Conservation (phyloP, 495 filamentous ascomycete species). For the Aspergillus coremiiformis region DNA sequence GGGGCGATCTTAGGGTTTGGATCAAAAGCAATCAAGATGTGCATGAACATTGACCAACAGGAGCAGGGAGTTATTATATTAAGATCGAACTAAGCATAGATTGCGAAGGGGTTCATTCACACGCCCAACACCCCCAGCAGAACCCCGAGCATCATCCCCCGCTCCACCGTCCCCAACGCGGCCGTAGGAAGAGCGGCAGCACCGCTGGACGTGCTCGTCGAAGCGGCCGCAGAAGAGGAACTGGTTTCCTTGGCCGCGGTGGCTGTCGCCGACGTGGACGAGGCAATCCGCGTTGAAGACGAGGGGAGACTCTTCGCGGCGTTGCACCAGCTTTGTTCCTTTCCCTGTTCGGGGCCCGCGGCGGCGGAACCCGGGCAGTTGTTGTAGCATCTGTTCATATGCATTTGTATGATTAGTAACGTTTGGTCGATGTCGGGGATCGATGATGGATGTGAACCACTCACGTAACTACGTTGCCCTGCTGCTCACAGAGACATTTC, state of each 20-base stretch:
- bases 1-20: no score
- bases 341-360: slow-evolving; percentile 15
- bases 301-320: slow-evolving; percentile 21
- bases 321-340: slow-evolving; percentile 26
- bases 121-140: background rate
- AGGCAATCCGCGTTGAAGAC: background rate
- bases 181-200: background rate
- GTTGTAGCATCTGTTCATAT: slow-evolving; percentile 30
- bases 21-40: no score
- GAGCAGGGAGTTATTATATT: no score
- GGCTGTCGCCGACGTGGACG: background rate
- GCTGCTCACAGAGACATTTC: slow-evolving; percentile 27
- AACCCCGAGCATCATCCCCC: background rate
- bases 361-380: slow-evolving; percentile 28
- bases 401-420: background rate
- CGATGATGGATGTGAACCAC: background rate
- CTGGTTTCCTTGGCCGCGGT: background rate
- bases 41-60: no score
- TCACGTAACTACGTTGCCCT: slow-evolving; percentile 27
- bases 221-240: background rate
- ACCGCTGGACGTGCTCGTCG: background rate
- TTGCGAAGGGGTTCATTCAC: no score
- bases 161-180: background rate
- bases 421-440: background rate
- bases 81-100: no score